Conservation (phyloP, 371 early-diverging fungal genomes). For the Mucor velutinosus region DNA sequence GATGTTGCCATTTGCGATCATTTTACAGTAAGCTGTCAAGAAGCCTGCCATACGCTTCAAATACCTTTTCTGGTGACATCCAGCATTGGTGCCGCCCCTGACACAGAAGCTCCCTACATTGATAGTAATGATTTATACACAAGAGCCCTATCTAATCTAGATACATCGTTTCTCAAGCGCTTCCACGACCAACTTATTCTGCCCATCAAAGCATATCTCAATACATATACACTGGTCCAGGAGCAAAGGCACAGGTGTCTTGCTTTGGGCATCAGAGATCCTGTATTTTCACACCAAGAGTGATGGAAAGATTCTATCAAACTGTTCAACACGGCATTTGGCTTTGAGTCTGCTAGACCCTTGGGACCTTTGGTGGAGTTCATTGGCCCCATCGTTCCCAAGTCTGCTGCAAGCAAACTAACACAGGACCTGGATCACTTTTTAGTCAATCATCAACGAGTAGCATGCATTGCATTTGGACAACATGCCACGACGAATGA, state of each 20-base stretch:
- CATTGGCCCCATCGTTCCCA: slow-evolving; percentile 34
- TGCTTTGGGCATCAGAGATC: too few relatives aligned
- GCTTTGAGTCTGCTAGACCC: slow-evolving; percentile 28
- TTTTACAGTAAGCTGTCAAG: slow-evolving; percentile 10
- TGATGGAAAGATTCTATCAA: slow-evolving; percentile 12
- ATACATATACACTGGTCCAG: too few relatives aligned
- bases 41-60: background rate
- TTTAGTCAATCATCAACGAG: slow-evolving; percentile 17
- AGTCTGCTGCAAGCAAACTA: background rate
- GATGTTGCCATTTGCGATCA: slow-evolving; percentile 22
- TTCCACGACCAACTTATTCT: slow-evolving; percentile 10
- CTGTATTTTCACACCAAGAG: too few relatives aligned
- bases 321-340: slow-evolving; percentile 27
- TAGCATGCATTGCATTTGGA: slow-evolving; percentile 46
- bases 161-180: slow-evolving; percentile 13
- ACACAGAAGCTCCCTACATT: slow-evolving; percentile 27
- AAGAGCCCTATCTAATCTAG: slow-evolving; percentile 10
- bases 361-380: slow-evolving; percentile 32
- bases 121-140: slow-evolving; percentile 5
- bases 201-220: background rate
- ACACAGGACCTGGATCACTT: background rate
- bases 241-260: too few relatives aligned
- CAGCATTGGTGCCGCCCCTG: background rate
- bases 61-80: slow-evolving; percentile 17
- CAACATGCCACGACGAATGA: slow-evolving; percentile 15